These are phyloP conservation scores for Clonostachys rosea DNA, from an alignment of 2,329 filamentous ascomycete species.

Conservation along the genomic window DNA sequence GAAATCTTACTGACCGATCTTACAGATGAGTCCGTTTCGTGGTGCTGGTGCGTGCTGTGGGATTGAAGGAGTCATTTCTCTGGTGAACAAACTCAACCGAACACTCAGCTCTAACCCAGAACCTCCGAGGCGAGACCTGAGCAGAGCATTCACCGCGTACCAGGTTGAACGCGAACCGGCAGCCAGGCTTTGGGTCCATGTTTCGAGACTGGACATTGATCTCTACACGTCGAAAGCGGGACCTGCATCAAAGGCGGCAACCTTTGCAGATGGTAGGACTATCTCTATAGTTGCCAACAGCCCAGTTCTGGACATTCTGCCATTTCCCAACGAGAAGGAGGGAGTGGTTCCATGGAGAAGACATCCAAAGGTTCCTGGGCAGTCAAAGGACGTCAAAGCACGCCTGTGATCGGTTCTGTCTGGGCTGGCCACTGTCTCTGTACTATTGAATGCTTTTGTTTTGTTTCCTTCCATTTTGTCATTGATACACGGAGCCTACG, in stretches of 20 bases:
- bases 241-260: background rate
- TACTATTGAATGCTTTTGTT: no score
- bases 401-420: conserved; percentile 5
- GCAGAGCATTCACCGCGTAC: background rate
- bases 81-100: background rate
- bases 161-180: background rate
- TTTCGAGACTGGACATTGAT: background rate
- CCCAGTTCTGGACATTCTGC: background rate
- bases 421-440: no score
- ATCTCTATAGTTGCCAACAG: background rate
- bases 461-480: no score
- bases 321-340: background rate
- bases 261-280: background rate
- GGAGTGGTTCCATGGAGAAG: background rate
- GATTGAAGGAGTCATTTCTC: background rate
- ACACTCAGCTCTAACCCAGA: background rate
- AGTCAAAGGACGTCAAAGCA: background rate
- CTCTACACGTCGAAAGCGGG: background rate
- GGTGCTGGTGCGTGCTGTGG: background rate
- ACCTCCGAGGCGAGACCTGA: background rate
- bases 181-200: background rate
- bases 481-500: no score
- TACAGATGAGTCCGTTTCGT: background rate
- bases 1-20: background rate
- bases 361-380: background rate